These are phyloP conservation scores for Cryphonectria radicalis DNA, from an alignment of 2,329 filamentous ascomycete genomes.

Conservation along the genomic window DNA sequence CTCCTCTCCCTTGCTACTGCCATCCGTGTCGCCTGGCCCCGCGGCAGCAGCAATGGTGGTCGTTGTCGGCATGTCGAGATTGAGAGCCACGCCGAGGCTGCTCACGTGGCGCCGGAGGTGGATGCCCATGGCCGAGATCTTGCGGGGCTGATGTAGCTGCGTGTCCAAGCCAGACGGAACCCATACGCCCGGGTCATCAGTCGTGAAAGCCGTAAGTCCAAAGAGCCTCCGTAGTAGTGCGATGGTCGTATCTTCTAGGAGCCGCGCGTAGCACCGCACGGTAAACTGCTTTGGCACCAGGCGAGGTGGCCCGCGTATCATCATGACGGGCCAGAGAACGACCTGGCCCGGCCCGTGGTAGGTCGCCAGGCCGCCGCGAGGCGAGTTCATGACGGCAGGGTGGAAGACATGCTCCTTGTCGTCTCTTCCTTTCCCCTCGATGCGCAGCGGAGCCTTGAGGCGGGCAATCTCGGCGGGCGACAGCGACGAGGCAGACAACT, in stretches of 20 bases:
- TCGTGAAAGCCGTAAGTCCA: conserved; percentile 65
- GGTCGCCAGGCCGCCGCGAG: conserved; percentile 88
- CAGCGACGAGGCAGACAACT: conserved; percentile 52
- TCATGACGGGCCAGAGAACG: conserved; percentile 90
- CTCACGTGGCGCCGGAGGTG: conserved; percentile 84
- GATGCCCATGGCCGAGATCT: conserved; percentile 92
- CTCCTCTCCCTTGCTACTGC: conserved; percentile 47
- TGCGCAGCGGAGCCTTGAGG: conserved; percentile 47
- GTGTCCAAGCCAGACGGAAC: conserved; percentile 43
- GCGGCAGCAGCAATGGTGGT: conserved; percentile 35
- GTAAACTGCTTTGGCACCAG: conserved; percentile 57
- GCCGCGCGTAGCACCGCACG: conserved; percentile 75
- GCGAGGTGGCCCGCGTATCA: conserved; percentile 62
- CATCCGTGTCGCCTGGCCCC: conserved; percentile 53
- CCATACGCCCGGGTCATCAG: conserved; percentile 87
- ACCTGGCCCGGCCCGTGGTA: conserved; percentile 95
- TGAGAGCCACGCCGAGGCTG: conserved; percentile 82
- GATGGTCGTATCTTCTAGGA: conserved; percentile 79
- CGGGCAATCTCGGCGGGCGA: conserved; percentile 48
- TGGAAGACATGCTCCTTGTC: conserved; percentile 37
- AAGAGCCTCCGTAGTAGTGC: conserved; percentile 61
- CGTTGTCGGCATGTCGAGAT: conserved; percentile 65
- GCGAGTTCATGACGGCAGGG: conserved; percentile 70
- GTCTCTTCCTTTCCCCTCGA: conserved; percentile 29
- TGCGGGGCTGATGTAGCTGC: conserved; percentile 50